A percentile compares a stretch with the other conserved stretches of the same genome.
These are phyloP conservation scores for Schizopora paradoxa DNA, from an alignment of 1,284 basidiomycete genomes.

Conservation along the genomic window DNA sequence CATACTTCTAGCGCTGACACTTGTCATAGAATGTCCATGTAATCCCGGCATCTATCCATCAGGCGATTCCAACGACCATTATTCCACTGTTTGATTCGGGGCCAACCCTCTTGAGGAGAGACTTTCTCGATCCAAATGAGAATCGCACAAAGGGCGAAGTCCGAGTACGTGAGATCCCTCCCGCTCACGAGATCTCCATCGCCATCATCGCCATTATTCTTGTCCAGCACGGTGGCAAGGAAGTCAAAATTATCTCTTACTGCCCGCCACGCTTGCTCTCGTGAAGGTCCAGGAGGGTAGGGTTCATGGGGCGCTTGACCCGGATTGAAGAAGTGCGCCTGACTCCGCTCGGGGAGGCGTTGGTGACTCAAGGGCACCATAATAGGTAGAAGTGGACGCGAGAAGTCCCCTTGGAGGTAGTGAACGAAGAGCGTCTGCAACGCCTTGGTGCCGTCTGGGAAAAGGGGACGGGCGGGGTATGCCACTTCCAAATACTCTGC, in stretches of 20 bases:
- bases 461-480: constrained; percentile 62
- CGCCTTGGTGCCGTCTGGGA: constrained; percentile 62
- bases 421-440: constrained; percentile 65
- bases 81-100: constrained; percentile 55
- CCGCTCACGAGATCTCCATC: constrained; percentile 65
- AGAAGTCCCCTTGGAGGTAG: constrained; percentile 60
- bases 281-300: constrained; percentile 38
- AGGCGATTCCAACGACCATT: constrained; percentile 55
- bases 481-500: constrained; percentile 65
- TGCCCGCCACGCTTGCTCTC: constrained; percentile 57
- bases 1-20: no score
- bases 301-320: constrained; percentile 17
- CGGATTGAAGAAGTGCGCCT: constrained; percentile 40
- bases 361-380: constrained; percentile 65
- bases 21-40: constrained; percentile 47
- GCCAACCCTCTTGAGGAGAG: constrained; percentile 63
- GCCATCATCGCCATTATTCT: constrained; percentile 47
- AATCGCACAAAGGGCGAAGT: constrained; percentile 64
- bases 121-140: constrained; percentile 66
- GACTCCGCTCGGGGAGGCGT: constrained; percentile 48
- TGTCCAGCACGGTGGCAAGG: constrained; percentile 55
- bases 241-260: constrained; percentile 64
- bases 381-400: constrained; percentile 60
- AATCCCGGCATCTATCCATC: constrained; percentile 51
- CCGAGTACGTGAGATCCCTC: constrained; percentile 58